These are phyloP conservation scores for Acmispon strigosus DNA, from an alignment of 306 rosid genomes.

Conservation along the genomic window DNA sequence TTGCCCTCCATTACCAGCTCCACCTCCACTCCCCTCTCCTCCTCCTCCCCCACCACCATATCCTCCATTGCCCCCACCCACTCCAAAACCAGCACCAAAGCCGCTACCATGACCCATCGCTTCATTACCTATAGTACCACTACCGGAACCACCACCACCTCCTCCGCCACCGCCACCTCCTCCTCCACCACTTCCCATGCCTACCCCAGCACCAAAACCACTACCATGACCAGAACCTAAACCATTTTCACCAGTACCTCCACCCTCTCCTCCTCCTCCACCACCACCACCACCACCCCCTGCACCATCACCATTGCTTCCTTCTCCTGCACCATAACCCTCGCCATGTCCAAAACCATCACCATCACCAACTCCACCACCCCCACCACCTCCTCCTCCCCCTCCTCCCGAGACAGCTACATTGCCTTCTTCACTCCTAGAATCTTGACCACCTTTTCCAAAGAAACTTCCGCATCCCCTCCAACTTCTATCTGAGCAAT, in stretches of 20 bases:
- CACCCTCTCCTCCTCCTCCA: background rate
- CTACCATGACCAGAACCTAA: constrained; percentile 25
- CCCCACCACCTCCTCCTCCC: background rate
- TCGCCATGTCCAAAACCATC: constrained; percentile 13
- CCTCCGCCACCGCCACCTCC: constrained; percentile 18
- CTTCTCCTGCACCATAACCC: constrained; percentile 12
- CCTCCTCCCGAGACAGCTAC: too few relatives aligned
- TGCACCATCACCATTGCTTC: background rate
- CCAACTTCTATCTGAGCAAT: constrained; percentile 34
- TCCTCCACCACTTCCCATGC: constrained; percentile 8
- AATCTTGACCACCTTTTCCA: constrained; percentile 21
- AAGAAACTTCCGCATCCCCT: constrained; percentile 45
- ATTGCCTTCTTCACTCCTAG: background rate
- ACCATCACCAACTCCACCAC: background rate
- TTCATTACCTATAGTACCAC: background rate
- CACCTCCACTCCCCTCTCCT: constrained; percentile 13
- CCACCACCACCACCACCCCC: background rate
- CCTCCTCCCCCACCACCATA: constrained; percentile 36
- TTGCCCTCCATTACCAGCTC: constrained; percentile 26
- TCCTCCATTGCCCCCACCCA: constrained; percentile 16
- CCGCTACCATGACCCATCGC: constrained; percentile 25
- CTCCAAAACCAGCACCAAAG: constrained; percentile 14
- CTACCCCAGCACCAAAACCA: constrained; percentile 21
- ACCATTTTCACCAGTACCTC: background rate
- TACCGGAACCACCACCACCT: background rate